Percentiles rank a stretch among this genome's conserved stretches.
phyloP scores from a whole-genome alignment of 306 rosid species.

The Dryas octopetala region DNA sequence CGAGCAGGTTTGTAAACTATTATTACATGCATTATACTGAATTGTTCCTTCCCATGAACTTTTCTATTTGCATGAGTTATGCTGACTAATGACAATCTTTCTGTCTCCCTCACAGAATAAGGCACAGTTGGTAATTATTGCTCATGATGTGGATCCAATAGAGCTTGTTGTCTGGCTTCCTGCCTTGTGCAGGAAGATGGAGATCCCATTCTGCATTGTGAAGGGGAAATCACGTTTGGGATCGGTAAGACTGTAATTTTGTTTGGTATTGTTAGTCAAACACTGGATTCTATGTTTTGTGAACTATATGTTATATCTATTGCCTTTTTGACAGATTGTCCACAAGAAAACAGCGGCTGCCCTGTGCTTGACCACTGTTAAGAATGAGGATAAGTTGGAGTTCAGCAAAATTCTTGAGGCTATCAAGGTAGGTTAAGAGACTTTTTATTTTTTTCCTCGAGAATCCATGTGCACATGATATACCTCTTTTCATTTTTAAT shows the following conservation, averaged over 20 bases:
- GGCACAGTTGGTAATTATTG: slow-evolving; percentile 77
- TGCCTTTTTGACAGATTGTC: slow-evolving; percentile 43
- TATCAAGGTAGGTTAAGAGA: slow-evolving; percentile 48
- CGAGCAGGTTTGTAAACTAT: slow-evolving; percentile 48
- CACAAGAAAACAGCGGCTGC: slow-evolving; percentile 72
- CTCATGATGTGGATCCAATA: slow-evolving; percentile 83
- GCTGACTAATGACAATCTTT: background rate
- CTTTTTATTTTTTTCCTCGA: background rate
- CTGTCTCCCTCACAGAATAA: slow-evolving; percentile 44
- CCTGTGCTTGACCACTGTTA: slow-evolving; percentile 78
- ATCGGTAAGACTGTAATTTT: slow-evolving; percentile 37
- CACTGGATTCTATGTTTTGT: background rate
- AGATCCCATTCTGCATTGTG: slow-evolving; percentile 78
- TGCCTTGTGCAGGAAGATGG: slow-evolving; percentile 81
- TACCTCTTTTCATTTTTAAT: background rate
- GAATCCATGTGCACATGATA: too few relatives aligned
- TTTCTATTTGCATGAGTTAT: background rate
- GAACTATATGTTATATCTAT: background rate
- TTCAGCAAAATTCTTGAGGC: slow-evolving; percentile 73
- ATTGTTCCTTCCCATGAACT: background rate
- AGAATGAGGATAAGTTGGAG: slow-evolving; percentile 80
- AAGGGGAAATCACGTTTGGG: slow-evolving; percentile 82
- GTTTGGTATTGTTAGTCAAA: background rate
- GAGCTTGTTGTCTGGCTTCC: slow-evolving; percentile 87
- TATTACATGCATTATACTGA: background rate